Percentiles rank a stretch among this genome's conserved stretches.
phyloP scores from a whole-genome alignment of 805 yeast genomes.

The Sungouiozyma ichnusensis region DNA sequence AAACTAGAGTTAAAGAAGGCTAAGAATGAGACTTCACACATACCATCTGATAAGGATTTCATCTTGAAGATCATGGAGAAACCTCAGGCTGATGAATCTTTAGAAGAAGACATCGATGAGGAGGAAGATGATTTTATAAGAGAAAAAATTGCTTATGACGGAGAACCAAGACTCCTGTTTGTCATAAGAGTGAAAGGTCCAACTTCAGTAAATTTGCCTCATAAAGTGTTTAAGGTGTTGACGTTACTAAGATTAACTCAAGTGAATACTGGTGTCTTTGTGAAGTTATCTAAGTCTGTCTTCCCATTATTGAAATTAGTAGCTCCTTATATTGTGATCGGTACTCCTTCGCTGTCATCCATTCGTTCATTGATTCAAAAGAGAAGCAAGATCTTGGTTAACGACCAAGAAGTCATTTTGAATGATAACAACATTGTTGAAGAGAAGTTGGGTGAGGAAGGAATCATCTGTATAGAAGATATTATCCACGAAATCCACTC shows the following conservation, averaged over 20 bases:
- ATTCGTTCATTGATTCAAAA: slow-evolving; percentile 67
- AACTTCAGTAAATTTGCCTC: slow-evolving; percentile 53
- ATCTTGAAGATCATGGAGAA: slow-evolving; percentile 27
- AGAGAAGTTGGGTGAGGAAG: slow-evolving; percentile 57
- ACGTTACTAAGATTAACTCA: slow-evolving; percentile 49
- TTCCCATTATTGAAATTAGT: slow-evolving; percentile 55
- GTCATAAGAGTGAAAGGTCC: slow-evolving; percentile 61
- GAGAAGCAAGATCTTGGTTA: slow-evolving; percentile 47
- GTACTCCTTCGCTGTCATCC: slow-evolving; percentile 62
- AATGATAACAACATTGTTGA: slow-evolving; percentile 71
- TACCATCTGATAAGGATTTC: slow-evolving; percentile 27
- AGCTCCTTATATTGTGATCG: slow-evolving; percentile 64
- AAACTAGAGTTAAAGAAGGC: slow-evolving; percentile 37
- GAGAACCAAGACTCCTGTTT: slow-evolving; percentile 44
- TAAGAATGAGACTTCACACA: slow-evolving; percentile 15
- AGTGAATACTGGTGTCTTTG: slow-evolving; percentile 60
- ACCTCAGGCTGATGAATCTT: slow-evolving; percentile 6
- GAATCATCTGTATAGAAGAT: slow-evolving; percentile 73
- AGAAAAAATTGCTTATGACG: slow-evolving; percentile 30
- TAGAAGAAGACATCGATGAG: slow-evolving; percentile 18
- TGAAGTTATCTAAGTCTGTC: slow-evolving; percentile 49
- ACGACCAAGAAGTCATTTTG: slow-evolving; percentile 37
- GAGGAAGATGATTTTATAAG: slow-evolving; percentile 23
- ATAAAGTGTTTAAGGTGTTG: slow-evolving; percentile 50
- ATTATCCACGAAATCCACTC: slow-evolving; percentile 59